Evolutionary conservation across 1,284 basidiomycete species (phyloP).

Genomic region (Athelia sp.): DNA sequence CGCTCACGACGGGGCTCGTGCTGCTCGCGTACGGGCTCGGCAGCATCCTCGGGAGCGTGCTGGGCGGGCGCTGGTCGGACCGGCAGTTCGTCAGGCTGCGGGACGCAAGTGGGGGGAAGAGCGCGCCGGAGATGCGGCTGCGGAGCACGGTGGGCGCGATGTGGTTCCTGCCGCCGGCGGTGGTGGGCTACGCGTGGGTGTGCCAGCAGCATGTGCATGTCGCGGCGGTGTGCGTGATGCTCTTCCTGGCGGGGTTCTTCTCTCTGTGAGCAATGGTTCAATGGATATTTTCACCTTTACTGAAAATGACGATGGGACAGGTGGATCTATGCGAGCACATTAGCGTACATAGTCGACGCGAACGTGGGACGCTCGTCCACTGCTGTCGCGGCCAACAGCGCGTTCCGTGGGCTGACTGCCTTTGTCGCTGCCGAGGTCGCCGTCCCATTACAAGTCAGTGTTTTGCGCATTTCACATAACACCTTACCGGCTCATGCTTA

Average conservation of each 20-base stretch:
- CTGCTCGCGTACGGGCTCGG: conserved; percentile 72
- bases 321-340: conserved; percentile 65
- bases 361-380: conserved; percentile 70
- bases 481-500: neutral
- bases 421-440: conserved; percentile 69
- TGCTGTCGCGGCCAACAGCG: conserved; percentile 69
- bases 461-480: neutral
- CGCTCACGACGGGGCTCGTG: conserved; percentile 72
- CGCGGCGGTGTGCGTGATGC: conserved; percentile 54
- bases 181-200: conserved; percentile 76
- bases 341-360: conserved; percentile 76
- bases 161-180: conserved; percentile 49
- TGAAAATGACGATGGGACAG: conserved; percentile 30
- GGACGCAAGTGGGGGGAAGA: conserved; percentile 53
- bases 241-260: conserved; percentile 66
- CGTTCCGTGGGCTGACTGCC: conserved; percentile 64
- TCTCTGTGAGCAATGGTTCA: conserved; percentile 46
- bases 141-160: conserved; percentile 55
- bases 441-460: conserved; percentile 55
- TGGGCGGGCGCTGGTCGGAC: conserved; percentile 81
- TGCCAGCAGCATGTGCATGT: conserved; percentile 60
- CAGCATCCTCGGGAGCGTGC: conserved; percentile 61
- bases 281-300: conserved; percentile 1
- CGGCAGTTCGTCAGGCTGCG: conserved; percentile 51
- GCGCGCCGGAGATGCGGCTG: conserved; percentile 75